Percentiles rank a stretch among this genome's conserved stretches.
These are phyloP conservation scores for Diaporthe citri DNA, from an alignment of 2,329 filamentous ascomycete species.

Conservation along the genomic window DNA sequence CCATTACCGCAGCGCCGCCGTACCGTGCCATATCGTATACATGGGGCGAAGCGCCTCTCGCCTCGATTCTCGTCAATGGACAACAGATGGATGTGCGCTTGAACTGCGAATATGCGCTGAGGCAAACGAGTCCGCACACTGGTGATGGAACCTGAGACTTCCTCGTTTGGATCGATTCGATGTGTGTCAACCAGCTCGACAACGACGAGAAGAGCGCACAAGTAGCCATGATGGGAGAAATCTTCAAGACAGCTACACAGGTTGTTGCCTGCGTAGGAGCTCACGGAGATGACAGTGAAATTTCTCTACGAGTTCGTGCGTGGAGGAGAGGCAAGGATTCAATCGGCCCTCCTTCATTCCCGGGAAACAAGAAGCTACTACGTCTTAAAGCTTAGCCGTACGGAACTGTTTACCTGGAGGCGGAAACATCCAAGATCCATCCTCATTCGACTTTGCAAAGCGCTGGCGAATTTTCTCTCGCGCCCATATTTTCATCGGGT, in stretches of 20 bases:
- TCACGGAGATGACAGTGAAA: neutral
- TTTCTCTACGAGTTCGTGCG: neutral
- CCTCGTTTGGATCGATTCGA: neutral
- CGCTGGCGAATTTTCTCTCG: neutral
- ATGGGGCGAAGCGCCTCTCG: neutral
- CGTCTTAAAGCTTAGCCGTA: neutral
- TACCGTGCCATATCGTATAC: slow-evolving; percentile 3
- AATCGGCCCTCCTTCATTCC: neutral
- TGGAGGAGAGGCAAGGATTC: neutral
- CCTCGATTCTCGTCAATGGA: neutral
- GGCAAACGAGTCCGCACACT: neutral
- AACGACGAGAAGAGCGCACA: neutral
- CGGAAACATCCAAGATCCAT: neutral
- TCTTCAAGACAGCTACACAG: neutral
- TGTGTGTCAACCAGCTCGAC: neutral
- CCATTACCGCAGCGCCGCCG: neutral
- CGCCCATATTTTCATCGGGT: neutral
- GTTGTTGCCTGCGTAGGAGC: neutral
- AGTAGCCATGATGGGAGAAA: neutral
- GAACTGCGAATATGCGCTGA: neutral
- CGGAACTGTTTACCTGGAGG: neutral
- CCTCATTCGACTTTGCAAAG: neutral
- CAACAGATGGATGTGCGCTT: neutral
- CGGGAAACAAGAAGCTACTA: neutral
- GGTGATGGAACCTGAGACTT: neutral